phyloP scores from a whole-genome alignment of 202 grass and related monocot genomes.

The Carex sylvatica region DNA sequence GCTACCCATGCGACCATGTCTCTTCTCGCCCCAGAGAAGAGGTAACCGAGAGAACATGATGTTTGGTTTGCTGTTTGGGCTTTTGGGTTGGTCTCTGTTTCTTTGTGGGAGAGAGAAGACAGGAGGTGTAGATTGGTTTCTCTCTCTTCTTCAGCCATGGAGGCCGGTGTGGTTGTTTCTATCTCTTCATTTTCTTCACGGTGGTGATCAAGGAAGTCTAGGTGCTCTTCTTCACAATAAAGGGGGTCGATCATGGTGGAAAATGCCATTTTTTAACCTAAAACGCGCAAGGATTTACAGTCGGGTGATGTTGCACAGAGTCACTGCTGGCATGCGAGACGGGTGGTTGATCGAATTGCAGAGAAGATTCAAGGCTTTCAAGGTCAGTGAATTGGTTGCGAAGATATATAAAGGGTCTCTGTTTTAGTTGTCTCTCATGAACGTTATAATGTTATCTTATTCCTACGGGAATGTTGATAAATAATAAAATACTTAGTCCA shows the following conservation, averaged over 20 bases:
- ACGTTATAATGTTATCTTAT: slow-evolving; percentile 6
- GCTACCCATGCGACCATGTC: slow-evolving; percentile 48
- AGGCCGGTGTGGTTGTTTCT: neutral
- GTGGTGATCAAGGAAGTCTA: slow-evolving; percentile 45
- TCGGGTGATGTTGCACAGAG: neutral
- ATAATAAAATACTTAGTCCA: no score
- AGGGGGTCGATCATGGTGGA: slow-evolving; percentile 55
- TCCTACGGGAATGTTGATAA: neutral
- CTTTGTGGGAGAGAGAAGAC: slow-evolving; percentile 32
- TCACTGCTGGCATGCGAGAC: neutral
- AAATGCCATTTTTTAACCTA: slow-evolving; percentile 38
- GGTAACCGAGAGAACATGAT: slow-evolving; percentile 19
- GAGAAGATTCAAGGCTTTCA: neutral
- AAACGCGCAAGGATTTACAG: neutral
- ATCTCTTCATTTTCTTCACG: slow-evolving; percentile 17
- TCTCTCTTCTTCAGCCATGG: neutral
- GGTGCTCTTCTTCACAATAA: slow-evolving; percentile 64
- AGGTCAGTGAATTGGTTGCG: neutral
- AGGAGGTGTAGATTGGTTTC: slow-evolving; percentile 33
- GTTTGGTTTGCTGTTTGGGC: no score
- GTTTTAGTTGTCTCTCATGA: neutral
- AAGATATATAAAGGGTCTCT: neutral
- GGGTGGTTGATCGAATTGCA: neutral
- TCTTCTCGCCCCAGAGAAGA: slow-evolving; percentile 32
- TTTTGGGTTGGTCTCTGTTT: slow-evolving; percentile 30